Evolutionary conservation across 2,329 filamentous ascomycete genomes (phyloP).

Genomic region (Fusarium bulbicola): DNA sequence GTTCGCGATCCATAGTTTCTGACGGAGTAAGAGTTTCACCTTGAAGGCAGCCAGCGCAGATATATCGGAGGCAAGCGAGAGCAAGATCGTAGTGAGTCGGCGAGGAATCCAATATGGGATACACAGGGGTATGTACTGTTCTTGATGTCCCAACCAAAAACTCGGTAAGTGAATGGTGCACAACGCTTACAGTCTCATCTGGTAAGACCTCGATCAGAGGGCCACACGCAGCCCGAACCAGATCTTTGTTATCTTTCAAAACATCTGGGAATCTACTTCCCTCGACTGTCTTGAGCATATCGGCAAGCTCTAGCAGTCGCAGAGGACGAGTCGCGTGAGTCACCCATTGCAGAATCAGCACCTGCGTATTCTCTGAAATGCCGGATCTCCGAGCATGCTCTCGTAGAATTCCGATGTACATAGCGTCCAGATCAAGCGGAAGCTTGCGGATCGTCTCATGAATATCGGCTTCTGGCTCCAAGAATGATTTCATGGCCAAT

Average conservation of each 20-base stretch:
- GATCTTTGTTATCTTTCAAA: slow-evolving; percentile 24
- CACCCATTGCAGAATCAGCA: slow-evolving; percentile 23
- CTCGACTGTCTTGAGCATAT: slow-evolving; percentile 12
- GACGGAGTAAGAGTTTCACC: background rate
- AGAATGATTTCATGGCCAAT: slow-evolving; percentile 32
- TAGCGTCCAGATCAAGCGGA: slow-evolving; percentile 21
- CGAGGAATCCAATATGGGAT: slow-evolving; percentile 17
- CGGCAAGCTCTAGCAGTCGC: slow-evolving; percentile 32
- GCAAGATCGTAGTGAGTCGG: slow-evolving; percentile 26
- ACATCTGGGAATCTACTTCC: background rate
- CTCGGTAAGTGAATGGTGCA: slow-evolving; percentile 37
- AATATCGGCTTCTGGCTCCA: slow-evolving; percentile 9
- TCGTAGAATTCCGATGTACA: slow-evolving; percentile 24
- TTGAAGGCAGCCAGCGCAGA: slow-evolving; percentile 7
- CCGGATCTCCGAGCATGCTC: slow-evolving; percentile 29
- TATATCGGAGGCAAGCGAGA: slow-evolving; percentile 27
- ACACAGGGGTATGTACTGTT: background rate
- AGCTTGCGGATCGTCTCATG: background rate
- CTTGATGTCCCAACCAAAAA: slow-evolving; percentile 23
- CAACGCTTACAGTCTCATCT: slow-evolving; percentile 31
- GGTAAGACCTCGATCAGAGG: slow-evolving; percentile 31
- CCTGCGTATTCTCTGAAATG: slow-evolving; percentile 14
- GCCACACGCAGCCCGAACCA: slow-evolving; percentile 29
- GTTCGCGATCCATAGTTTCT: background rate
- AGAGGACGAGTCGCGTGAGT: slow-evolving; percentile 33